Evolutionary conservation across 2,329 filamentous ascomycete genomes (phyloP), one percentile per base, ranked within the genome.

Genomic region (Escovopsis sp.): DNA sequence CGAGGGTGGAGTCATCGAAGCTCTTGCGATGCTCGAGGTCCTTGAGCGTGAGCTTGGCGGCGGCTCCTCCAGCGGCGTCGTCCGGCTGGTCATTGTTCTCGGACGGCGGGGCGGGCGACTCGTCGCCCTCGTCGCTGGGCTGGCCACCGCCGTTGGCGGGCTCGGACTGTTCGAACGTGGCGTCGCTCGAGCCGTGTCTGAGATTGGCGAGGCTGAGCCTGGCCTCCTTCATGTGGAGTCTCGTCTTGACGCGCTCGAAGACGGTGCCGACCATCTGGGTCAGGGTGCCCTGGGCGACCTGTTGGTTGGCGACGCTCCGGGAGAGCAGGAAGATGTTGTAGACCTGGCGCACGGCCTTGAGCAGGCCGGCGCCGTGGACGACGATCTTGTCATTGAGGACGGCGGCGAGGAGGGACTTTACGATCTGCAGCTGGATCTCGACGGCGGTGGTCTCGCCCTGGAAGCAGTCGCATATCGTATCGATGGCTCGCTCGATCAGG

Each of bases 221-320:
- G 31, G 83, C 71, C 56, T 95, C 88, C 60, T 94, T 95, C 67
- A 87, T 78, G 44, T 88, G 81, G 47, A 98, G 66, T 41, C 91
- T 74, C 1, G 76, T 75, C 65, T 91, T 93, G 48, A 98, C 89
- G 47, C 91, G 72, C 61, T 98, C 91, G 54, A 98, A 98, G 3
- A 98, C 91, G 1, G 89, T 96, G 49, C 89, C 88, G 33, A 96
- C 86, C 91, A 98, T 98, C 63, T 98, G 91, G 4, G 89, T 94
- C 55, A 98, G 67, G 4, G 91, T 95, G 3, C 91, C 91, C 60
- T 98, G 93, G 1, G 93, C 93, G 39, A 96, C 85, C 60, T 94
- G 88, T 66, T 98, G 91, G 58, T 96, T 98, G 43, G 86, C 78
- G 48, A 82, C 93, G 48, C 81, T 94, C 57, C 91, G 87, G 50